Conservation (phyloP, 352 stramenopile species). For the Pythium brassicae region DNA sequence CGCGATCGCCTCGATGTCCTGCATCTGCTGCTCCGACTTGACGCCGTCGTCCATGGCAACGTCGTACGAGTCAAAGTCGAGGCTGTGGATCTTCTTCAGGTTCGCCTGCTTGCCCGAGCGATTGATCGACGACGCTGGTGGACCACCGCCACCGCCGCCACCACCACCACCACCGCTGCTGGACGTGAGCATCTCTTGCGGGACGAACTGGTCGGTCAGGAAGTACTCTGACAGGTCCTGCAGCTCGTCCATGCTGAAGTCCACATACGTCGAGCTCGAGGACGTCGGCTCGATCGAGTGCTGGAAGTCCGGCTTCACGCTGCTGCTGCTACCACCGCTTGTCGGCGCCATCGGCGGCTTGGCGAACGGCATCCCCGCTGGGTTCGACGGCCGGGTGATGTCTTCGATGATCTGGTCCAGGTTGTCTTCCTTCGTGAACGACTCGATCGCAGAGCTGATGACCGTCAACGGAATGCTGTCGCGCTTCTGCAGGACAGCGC, state of each 20-base stretch:
- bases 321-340: conserved; percentile 15
- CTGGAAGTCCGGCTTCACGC: conserved; percentile 17
- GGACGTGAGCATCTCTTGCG: conserved; percentile 3
- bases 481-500: conserved; percentile 25
- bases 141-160: neutral
- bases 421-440: conserved; percentile 71
- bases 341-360: conserved; percentile 29
- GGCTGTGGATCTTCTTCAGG: conserved; percentile 75
- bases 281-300: conserved; percentile 29
- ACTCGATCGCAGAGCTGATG: conserved; percentile 62
- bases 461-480: conserved; percentile 69
- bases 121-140: neutral
- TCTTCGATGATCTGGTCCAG: conserved; percentile 76
- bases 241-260: conserved; percentile 69
- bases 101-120: conserved; percentile 12
- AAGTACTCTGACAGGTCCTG: conserved; percentile 77
- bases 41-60: conserved; percentile 21
- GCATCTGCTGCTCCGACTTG: conserved; percentile 35
- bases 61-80: conserved; percentile 64
- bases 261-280: conserved; percentile 35
- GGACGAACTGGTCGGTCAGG: conserved; percentile 44
- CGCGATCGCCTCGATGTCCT: conserved; percentile 49
- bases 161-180: neutral
- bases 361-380: conserved; percentile 25
- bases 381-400: conserved; percentile 47